Evolutionary conservation across 2,329 filamentous ascomycete species (phyloP).

Genomic region (Aspergillus amoenus): DNA sequence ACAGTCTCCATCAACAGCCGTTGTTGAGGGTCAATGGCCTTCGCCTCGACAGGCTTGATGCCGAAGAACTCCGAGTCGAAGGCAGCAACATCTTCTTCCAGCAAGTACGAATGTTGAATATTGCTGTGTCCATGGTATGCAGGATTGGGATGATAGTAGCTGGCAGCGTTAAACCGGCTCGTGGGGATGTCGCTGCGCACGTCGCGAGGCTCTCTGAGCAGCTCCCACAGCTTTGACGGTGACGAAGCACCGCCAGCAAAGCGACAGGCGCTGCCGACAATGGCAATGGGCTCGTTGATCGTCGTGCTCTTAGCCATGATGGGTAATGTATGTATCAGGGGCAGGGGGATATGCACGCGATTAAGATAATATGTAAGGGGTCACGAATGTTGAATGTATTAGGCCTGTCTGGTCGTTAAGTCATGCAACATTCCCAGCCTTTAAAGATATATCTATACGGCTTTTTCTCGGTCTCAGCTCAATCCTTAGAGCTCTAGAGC

Average conservation of each 20-base stretch:
- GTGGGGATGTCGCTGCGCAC: slow-evolving; percentile 13
- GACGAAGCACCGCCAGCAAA: not conserved
- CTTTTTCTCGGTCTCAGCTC: not conserved
- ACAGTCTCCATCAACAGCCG: slow-evolving; percentile 28
- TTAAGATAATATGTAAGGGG: not conserved
- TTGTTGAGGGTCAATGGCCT: slow-evolving; percentile 30
- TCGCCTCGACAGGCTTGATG: slow-evolving; percentile 28
- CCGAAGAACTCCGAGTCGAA: slow-evolving; percentile 38
- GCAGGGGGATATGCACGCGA: not conserved
- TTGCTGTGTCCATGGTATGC: slow-evolving; percentile 22
- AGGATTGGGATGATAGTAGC: slow-evolving; percentile 24
- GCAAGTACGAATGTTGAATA: slow-evolving; percentile 21
- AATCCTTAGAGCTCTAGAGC: not conserved
- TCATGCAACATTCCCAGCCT: not conserved
- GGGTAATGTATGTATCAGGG: not conserved
- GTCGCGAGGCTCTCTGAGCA: not conserved
- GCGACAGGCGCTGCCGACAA: not conserved
- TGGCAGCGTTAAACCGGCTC: slow-evolving; percentile 16
- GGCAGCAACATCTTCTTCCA: slow-evolving; percentile 22
- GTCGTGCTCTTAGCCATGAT: not conserved
- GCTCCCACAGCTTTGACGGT: not conserved
- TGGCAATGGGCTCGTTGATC: not conserved
- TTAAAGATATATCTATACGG: not conserved
- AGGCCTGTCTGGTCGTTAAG: not conserved
- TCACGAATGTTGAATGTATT: not conserved